phyloP scores from a whole-genome alignment of 75 land plant species.

The Azolla pinnata region DNA sequence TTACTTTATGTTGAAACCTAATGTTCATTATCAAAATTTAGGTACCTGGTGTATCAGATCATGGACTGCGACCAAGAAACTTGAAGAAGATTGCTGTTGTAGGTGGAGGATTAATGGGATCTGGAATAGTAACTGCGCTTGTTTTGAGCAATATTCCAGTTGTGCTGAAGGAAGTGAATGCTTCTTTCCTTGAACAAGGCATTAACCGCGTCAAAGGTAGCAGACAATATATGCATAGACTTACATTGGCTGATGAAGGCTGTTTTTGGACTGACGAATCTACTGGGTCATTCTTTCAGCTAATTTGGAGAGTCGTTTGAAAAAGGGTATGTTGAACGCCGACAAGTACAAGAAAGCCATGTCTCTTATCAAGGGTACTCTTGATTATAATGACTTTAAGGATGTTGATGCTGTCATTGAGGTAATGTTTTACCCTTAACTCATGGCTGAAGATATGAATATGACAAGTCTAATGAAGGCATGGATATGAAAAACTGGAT shows the following conservation, averaged over 20 bases:
- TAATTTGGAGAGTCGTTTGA: conserved; percentile 53
- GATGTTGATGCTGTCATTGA: conserved; percentile 43
- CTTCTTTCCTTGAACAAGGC: conserved; percentile 64
- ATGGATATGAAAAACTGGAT: neutral
- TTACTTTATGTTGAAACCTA: neutral
- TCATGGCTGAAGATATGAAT: neutral
- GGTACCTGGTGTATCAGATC: conserved; percentile 85
- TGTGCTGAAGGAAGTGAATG: conserved; percentile 69
- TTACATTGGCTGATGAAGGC: neutral
- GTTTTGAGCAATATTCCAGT: conserved; percentile 54
- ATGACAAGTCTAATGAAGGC: neutral
- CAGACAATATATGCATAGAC: neutral
- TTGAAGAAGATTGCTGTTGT: conserved; percentile 80
- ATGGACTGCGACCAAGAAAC: conserved; percentile 63
- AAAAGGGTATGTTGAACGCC: conserved; percentile 41
- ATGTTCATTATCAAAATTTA: conserved; percentile 11
- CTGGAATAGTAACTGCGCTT: conserved; percentile 91
- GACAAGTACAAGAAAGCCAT: conserved; percentile 28
- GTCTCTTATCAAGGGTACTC: conserved; percentile 32
- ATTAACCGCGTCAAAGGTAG: conserved; percentile 66
- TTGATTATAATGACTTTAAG: conserved; percentile 31
- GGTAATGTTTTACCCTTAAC: conserved; percentile 14
- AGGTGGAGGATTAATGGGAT: conserved; percentile 99
- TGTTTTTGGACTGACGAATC: neutral
- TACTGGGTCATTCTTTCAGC: conserved; percentile 26